Evolutionary conservation across 768 basidiomycete genomes (phyloP), one percentile per base, ranked within the genome.

Genomic region (Thelephora ganbajun): DNA sequence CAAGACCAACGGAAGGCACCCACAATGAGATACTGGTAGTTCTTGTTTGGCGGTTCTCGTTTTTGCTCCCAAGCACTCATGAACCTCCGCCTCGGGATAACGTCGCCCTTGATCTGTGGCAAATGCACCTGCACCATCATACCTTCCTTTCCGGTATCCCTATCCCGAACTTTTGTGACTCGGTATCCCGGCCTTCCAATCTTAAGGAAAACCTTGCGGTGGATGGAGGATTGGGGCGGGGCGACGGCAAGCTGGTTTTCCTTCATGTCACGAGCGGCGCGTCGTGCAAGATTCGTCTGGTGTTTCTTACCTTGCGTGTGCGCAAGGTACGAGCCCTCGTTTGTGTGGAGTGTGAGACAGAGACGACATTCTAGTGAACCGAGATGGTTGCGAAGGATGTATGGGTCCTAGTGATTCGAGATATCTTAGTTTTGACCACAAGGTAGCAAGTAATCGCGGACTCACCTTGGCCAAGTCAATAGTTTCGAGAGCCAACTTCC

Each of bases 271-370:
- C 83, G 80, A n/a, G 94, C 94, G 0, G 96, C 96, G 54, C 96
- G 83, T 35, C 96, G 79, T 12, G 96, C 96, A 45, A 99, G 79
- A 61, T 98, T 98, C 3, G 93, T 98, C 63, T 98, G 96, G 62
- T 98, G 96, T 61, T 98, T 99, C 70, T 98, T 99, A 18, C 96
- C 96, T 69, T 98, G 96, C 0, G 96, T 99, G 57, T 99, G 96
- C 0, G 96, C 96, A 43, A 99, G 83, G 63, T 98, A 97, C 12
- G 93, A 96, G 16, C 96, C 96, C 66, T 99, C 96, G 58, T 98
- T 98, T n/a, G 94, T 97, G 67, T 99, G 96, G 11, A 99, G 76
- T 0, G 96, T 99, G 43, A 99, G 69, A 63, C 96, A 98, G 23
- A 99, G 76, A 57, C 93, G 88, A 69, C 96, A 99, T 77, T 98